These are phyloP conservation scores for Talaromyces piceae DNA, from an alignment of 2,329 filamentous ascomycete genomes.

Conservation along the genomic window DNA sequence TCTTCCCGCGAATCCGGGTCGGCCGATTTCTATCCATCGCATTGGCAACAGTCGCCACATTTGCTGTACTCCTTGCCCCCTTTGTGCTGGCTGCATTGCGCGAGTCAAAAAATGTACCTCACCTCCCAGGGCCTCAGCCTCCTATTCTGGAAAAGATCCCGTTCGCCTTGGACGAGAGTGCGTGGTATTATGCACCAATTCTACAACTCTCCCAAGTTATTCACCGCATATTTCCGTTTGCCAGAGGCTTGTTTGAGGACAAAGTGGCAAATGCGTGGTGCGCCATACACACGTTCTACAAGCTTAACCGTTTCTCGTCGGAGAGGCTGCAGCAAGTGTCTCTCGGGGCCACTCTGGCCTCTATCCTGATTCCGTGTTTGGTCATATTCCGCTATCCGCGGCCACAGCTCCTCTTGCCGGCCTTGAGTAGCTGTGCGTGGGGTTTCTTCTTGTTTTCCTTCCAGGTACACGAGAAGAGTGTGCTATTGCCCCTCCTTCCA, in stretches of 20 bases:
- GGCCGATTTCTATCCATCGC: conserved; percentile 67
- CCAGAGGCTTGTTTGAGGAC: conserved; percentile 93
- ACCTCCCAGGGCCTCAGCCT: conserved; percentile 55
- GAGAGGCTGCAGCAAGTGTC: conserved; percentile 68
- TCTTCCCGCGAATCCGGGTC: conserved; percentile 65
- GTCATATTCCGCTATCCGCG: conserved; percentile 72
- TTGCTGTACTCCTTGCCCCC: conserved; percentile 67
- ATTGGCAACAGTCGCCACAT: conserved; percentile 63
- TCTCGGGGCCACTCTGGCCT: conserved; percentile 63
- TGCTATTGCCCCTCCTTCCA: conserved; percentile 81
- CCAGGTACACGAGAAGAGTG: conserved; percentile 97
- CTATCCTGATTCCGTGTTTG: conserved; percentile 71
- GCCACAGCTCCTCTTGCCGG: conserved; percentile 68
- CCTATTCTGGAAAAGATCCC: conserved; percentile 52
- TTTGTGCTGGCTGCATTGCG: conserved; percentile 65
- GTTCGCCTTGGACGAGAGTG: conserved; percentile 53
- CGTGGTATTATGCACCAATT: conserved; percentile 65
- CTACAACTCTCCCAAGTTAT: conserved; percentile 77
- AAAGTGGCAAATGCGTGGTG: conserved; percentile 99
- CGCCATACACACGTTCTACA: conserved; percentile 79
- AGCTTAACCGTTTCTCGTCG: conserved; percentile 67
- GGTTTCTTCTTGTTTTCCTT: conserved; percentile 97
- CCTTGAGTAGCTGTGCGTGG: conserved; percentile 81
- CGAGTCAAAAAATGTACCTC: conserved; percentile 58
- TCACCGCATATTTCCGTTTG: conserved; percentile 92